Base-by-base conservation (phyloP, 805 yeast species). In the Saturnispora dispora region DNA sequence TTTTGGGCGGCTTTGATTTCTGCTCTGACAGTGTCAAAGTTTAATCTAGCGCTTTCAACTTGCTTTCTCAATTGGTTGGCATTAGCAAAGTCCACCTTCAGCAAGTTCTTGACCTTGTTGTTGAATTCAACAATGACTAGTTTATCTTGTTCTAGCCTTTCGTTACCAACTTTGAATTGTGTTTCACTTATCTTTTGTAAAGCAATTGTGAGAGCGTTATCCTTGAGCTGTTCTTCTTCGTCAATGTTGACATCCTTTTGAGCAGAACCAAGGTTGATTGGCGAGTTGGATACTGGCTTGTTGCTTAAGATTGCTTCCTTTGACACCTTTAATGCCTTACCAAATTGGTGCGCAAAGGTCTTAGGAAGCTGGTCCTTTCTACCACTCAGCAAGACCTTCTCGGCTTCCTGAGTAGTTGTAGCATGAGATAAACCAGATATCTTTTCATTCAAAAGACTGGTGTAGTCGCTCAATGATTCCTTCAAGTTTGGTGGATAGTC, bases 401-500 rank as follows among this genome's bases (percentile, higher is more conserved):
- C 88, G 55, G 82, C 81, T 56, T 82, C 88, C 57, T 78, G 80
- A 0, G 86, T 82, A 23, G 81, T 75, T 3, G 78, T 70, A n/a
- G 84, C 87, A 59, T 72, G 78, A 53, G 81, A 78, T 59, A 82
- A 73, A 49, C 81, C 83, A 48, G 71, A 71, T 55, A 81, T 76
- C 63, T 79, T 82, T 60, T 70, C 77, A 41, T 74, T 72, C 45
- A 82, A 63, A 4, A 80, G 67, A 58, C 78, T 77, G 36, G 83
- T 79, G 61, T 83, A 79, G 58, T 84, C 83, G 46, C 71, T 70
- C 23, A 80, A 71, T 44, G 85, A 79, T 58, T 86, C 91, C 55
- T 76, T 75, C 55, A 85, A 66, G 63, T 83, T 83, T 50, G 93
- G 91, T 25, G 95, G 95, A 60, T 84, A 85, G 64, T 86, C 95